These are phyloP conservation scores for Dothideomycetidae sp. DNA, from an alignment of 2,329 filamentous ascomycete genomes.

Conservation along the genomic window DNA sequence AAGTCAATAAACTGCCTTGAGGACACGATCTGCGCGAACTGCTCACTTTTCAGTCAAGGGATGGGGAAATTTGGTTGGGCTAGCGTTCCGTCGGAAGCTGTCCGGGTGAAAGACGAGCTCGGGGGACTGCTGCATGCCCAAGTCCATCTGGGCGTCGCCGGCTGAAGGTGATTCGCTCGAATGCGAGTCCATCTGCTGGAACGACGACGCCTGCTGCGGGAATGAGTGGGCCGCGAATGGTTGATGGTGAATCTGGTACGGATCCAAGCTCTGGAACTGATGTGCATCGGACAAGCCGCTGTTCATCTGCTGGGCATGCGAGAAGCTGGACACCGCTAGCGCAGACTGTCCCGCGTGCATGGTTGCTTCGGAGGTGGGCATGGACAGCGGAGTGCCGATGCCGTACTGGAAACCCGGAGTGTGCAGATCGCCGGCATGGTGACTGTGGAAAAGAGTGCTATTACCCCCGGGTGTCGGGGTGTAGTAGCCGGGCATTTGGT, in stretches of 20 bases:
- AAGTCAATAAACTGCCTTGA: conserved; percentile 17
- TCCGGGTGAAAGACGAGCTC: conserved; percentile 44
- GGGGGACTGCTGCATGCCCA: conserved; percentile 47
- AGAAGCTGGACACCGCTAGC: conserved; percentile 54
- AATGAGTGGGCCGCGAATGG: conserved; percentile 65
- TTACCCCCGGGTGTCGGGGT: conserved; percentile 72
- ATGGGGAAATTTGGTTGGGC: conserved; percentile 23
- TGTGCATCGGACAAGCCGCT: conserved; percentile 21
- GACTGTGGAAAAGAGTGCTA: conserved; percentile 66
- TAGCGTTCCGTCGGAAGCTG: conserved; percentile 33
- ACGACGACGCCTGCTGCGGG: conserved; percentile 66
- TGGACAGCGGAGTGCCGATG: conserved; percentile 66
- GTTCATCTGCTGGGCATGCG: conserved; percentile 43
- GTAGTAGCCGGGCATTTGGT: conserved; percentile 71
- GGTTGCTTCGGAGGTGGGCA: conserved; percentile 55
- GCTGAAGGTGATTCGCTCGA: conserved; percentile 51
- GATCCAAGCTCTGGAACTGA: conserved; percentile 50
- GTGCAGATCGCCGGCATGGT: conserved; percentile 67
- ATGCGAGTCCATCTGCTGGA: conserved; percentile 59
- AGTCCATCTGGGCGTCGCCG: conserved; percentile 39
- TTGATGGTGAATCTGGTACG: conserved; percentile 46
- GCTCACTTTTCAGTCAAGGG: conserved; percentile 35
- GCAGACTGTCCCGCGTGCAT: conserved; percentile 45
- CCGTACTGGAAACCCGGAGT: conserved; percentile 62
- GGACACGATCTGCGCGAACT: background rate